Conservation (phyloP, 2,329 filamentous ascomycete species). For the Ascosphaera pollenicola region DNA sequence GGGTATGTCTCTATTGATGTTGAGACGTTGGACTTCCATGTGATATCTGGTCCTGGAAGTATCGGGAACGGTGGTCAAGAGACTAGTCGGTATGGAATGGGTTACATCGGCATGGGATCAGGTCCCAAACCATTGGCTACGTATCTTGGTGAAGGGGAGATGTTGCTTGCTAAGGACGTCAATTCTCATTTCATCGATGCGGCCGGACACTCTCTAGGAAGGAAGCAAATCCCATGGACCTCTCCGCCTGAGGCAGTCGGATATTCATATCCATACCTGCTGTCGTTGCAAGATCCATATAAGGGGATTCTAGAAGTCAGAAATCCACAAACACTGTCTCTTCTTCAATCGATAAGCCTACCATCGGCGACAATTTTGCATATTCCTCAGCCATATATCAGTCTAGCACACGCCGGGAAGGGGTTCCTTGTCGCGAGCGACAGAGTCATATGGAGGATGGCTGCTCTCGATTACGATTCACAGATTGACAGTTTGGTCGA, state of each 20-base stretch:
- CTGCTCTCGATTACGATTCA: slow-evolving; percentile 69
- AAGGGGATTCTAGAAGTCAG: slow-evolving; percentile 77
- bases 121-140: slow-evolving; percentile 78
- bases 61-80: slow-evolving; percentile 43
- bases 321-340: slow-evolving; percentile 76
- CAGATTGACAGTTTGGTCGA: slow-evolving; percentile 68
- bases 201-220: slow-evolving; percentile 59
- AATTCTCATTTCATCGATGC: slow-evolving; percentile 83
- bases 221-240: slow-evolving; percentile 80
- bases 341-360: slow-evolving; percentile 66
- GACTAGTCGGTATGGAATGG: slow-evolving; percentile 69
- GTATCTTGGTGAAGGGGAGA: slow-evolving; percentile 57
- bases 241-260: slow-evolving; percentile 74
- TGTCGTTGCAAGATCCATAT: slow-evolving; percentile 61
- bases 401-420: slow-evolving; percentile 87
- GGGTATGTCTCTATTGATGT: slow-evolving; percentile 83
- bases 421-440: slow-evolving; percentile 89
- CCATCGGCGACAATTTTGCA: slow-evolving; percentile 68
- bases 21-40: slow-evolving; percentile 46
- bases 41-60: slow-evolving; percentile 57
- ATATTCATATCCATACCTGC: slow-evolving; percentile 89
- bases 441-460: slow-evolving; percentile 88
- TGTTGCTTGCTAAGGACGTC: slow-evolving; percentile 92
- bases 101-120: slow-evolving; percentile 87
- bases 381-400: slow-evolving; percentile 79